phyloP scores from a whole-genome alignment of 2,329 filamentous ascomycete species.

The Emericellopsis atlantica region DNA sequence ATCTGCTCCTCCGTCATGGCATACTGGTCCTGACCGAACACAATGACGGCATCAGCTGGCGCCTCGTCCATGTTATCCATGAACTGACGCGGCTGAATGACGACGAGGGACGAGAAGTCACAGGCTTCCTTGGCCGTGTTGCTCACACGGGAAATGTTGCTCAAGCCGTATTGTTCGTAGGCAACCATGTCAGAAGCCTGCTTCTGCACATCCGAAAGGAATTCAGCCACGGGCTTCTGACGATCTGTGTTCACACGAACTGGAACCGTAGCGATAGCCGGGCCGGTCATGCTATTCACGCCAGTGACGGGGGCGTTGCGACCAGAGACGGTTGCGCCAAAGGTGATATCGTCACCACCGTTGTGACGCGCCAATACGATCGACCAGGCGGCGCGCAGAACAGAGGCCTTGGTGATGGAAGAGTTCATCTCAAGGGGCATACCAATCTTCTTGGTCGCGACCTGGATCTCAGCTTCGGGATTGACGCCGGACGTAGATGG shows the following conservation, averaged over 20 bases:
- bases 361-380: conserved; percentile 6
- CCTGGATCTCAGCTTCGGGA: not conserved
- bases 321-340: conserved; percentile 11
- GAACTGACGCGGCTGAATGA: conserved; percentile 1
- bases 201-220: conserved; percentile 4
- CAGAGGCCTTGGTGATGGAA: conserved; percentile 3
- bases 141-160: conserved; percentile 5
- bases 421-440: not conserved
- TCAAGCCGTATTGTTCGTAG: conserved; percentile 9
- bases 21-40: not conserved
- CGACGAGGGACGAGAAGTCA: not conserved
- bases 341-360: conserved; percentile 9
- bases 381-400: conserved; percentile 2
- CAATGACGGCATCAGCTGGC: not conserved
- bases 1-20: not conserved
- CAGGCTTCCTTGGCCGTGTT: conserved; percentile 2
- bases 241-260: conserved; percentile 3
- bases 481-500: conserved; percentile 1
- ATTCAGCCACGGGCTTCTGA: not conserved
- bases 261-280: conserved; percentile 5
- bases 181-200: conserved; percentile 7
- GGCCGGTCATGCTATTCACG: conserved; percentile 4
- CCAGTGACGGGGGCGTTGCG: conserved; percentile 7
- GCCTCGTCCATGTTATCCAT: not conserved
- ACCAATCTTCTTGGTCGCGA: not conserved